phyloP scores from a whole-genome alignment of 441 rosid genomes.

The Populus hybrid region DNA sequence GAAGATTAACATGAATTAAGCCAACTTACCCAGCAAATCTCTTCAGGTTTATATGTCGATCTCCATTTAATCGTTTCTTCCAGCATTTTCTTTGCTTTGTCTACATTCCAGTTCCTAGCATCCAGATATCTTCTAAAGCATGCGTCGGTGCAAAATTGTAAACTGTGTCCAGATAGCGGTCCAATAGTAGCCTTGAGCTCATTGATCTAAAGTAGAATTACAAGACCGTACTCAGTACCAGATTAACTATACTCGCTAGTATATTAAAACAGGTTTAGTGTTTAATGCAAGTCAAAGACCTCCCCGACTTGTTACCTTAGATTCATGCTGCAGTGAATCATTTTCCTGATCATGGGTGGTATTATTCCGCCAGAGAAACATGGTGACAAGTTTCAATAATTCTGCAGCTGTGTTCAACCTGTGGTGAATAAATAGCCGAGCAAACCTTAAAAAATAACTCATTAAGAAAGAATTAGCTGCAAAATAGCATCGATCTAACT shows the following conservation, averaged over 20 bases:
- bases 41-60: constrained; percentile 77
- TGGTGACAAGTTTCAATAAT: constrained; percentile 23
- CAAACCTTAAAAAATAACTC: neutral
- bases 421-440: neutral
- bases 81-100: constrained; percentile 82
- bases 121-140: constrained; percentile 87
- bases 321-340: constrained; percentile 38
- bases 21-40: constrained; percentile 71
- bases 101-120: constrained; percentile 81
- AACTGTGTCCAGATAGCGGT: constrained; percentile 50
- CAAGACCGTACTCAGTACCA: neutral
- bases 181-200: constrained; percentile 65
- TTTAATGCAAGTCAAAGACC: neutral
- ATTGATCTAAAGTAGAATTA: constrained; percentile 36
- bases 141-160: constrained; percentile 58
- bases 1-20: neutral
- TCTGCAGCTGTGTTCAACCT: constrained; percentile 23
- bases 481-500: neutral
- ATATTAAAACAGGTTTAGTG: neutral
- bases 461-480: neutral
- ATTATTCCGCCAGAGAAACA: constrained; percentile 63
- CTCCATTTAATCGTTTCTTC: constrained; percentile 84
- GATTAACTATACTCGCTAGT: neutral
- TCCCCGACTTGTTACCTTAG: constrained; percentile 52
- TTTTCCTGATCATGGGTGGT: constrained; percentile 47